Percentiles rank a stretch among this genome's conserved stretches.
phyloP scores from a whole-genome alignment of 2,329 filamentous ascomycete genomes.

The Lecanosticta acicola region DNA sequence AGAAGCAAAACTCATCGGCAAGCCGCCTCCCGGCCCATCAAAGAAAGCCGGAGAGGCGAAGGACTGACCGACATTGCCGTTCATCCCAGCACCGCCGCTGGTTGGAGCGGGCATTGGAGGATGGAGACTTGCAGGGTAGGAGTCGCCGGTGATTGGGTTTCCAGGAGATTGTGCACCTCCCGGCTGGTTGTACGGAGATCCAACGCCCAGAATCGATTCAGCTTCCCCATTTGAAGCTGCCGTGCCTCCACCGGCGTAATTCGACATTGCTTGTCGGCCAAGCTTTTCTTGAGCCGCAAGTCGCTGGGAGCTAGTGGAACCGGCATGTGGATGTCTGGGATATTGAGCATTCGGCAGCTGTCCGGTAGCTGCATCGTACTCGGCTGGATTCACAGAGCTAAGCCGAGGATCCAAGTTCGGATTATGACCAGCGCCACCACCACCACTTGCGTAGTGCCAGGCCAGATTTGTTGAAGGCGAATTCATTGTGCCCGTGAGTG shows the following conservation, averaged over 20 bases:
- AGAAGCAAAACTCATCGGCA: conserved; percentile 28
- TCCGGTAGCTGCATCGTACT: conserved; percentile 9
- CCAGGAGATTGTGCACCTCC: conserved; percentile 11
- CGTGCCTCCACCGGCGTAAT: conserved; percentile 5
- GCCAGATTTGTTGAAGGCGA: conserved; percentile 79
- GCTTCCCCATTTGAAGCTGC: conserved; percentile 10
- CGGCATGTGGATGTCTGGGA: conserved; percentile 7
- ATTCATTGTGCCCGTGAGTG: conserved; percentile 79
- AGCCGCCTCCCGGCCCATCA: conserved; percentile 3
- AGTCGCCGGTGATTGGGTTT: conserved; percentile 2
- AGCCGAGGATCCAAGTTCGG: conserved; percentile 15
- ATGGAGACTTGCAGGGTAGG: conserved; percentile 8
- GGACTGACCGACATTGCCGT: conserved; percentile 20
- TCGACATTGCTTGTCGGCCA: conserved; percentile 6
- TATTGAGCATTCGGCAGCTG: conserved; percentile 8
- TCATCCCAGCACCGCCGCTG: conserved; percentile 17
- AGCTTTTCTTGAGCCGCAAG: conserved; percentile 4
- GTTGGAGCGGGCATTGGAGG: conserved; percentile 6
- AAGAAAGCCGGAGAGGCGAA: conserved; percentile 1
- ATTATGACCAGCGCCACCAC: conserved; percentile 8
- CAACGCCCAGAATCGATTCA: conserved; percentile 41
- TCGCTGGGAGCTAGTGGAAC: conserved; percentile 9
- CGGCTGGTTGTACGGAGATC: conserved; percentile 39
- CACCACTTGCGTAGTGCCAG: conserved; percentile 64
- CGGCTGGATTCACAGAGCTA: conserved; percentile 12